Base-by-base conservation (phyloP, 257 asterid genomes). In the Phtheirospermum japonicum region DNA sequence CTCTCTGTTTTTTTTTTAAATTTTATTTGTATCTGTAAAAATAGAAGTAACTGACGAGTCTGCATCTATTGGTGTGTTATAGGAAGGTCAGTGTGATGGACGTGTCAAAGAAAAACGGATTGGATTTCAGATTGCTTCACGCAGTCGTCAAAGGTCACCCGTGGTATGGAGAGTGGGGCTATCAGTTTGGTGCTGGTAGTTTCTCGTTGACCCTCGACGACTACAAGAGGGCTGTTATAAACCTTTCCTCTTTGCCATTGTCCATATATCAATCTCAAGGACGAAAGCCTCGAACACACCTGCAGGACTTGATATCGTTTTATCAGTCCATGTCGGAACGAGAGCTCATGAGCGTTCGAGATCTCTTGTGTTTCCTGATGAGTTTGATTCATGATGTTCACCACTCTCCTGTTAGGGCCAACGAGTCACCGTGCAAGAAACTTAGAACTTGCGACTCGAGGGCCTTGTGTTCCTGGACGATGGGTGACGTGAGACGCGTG, bases 151-250 rank as follows among this genome's bases (percentile, higher is more conserved):
- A 85, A 69, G 97, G 95, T 30, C 91, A 71, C 61, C 90, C 99
- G 5, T 92, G 99, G 99, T 92, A 92, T 73, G 97, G 99, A 33
- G 83, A 86, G 10, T 92, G 99, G 99, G 99, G 91, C 49, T 92
- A 92, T 75, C 79, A 80, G 77, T 92, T 92, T 71, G 97, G 96
- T 34, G 79, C 96, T 43, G 96, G 97, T 55, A 89, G 99, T 73
- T 89, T 78, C 68, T 89, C 82, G 18, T 68, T 83, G 71, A 85
- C 92, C 31, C 67, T 34, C 9, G 85, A 82, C 18, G 85, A 87
- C 67, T 92, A 86, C 40, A 74, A 67, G 46, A 46, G 57, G 60
- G 96, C 96, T 31, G 77, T 89, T 5, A 72, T 68, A 20, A 79
- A 53, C 75, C 89, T 89, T 14, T 83, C 96, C 39, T 74, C 77